A percentile compares a stretch with the other conserved stretches of the same genome.
These are phyloP conservation scores for Pholiota conissans DNA, from an alignment of 768 basidiomycete species.

Conservation along the genomic window DNA sequence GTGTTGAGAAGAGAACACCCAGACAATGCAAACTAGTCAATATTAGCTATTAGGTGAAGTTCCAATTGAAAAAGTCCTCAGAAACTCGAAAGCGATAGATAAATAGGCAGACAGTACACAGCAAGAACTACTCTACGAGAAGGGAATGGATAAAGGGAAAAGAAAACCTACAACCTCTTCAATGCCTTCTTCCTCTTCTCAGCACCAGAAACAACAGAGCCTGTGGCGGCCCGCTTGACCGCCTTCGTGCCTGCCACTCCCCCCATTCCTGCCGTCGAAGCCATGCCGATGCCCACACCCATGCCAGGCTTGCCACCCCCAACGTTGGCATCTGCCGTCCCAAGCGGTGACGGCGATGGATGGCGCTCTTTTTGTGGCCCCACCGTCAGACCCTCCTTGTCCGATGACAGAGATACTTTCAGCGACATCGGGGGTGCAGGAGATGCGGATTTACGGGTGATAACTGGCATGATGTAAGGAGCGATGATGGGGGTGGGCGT, in stretches of 20 bases:
- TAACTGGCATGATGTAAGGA: conserved; percentile 41
- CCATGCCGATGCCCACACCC: conserved; percentile 34
- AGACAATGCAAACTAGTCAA: too few relatives aligned
- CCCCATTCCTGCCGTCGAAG: conserved; percentile 28
- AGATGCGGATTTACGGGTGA: conserved; percentile 45
- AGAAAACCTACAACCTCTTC: conserved; percentile 57
- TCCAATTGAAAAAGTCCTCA: neutral
- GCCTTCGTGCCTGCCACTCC: conserved; percentile 52
- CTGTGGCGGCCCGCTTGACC: conserved; percentile 66
- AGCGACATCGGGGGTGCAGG: conserved; percentile 43
- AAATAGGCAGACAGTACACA: conserved; percentile 5
- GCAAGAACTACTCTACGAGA: conserved; percentile 5
- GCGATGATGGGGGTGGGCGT: conserved; percentile 19
- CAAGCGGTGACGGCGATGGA: conserved; percentile 66
- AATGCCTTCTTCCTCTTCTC: conserved; percentile 91
- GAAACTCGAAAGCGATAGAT: conserved; percentile 7
- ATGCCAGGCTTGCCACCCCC: conserved; percentile 33
- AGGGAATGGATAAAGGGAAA: too few relatives aligned
- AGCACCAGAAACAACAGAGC: conserved; percentile 48
- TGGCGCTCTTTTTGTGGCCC: conserved; percentile 48
- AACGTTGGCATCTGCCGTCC: conserved; percentile 72
- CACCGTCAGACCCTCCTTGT: conserved; percentile 36
- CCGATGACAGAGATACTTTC: conserved; percentile 36
- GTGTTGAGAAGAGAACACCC: too few relatives aligned
- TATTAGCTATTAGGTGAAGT: too few relatives aligned